A percentile compares a stretch with the other conserved stretches of the same genome.
These are phyloP conservation scores for Tricholomella constricta DNA, from an alignment of 768 basidiomycete species.

Conservation along the genomic window DNA sequence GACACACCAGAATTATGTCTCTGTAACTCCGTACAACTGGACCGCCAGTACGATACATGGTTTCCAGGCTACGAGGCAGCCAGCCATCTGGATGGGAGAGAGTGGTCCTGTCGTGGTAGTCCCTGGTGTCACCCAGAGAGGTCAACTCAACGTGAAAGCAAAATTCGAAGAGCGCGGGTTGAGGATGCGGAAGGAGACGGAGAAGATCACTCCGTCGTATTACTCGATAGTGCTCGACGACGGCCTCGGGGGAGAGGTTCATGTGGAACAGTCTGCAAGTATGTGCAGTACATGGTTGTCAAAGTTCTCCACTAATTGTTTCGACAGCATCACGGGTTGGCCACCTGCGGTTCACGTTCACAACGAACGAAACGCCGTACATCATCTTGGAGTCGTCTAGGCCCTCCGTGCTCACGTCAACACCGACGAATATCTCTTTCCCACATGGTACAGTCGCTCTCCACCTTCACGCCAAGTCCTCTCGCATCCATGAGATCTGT, in stretches of 20 bases:
- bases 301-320: slow-evolving; percentile 1
- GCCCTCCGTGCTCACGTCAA: slow-evolving; percentile 59
- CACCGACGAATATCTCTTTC: slow-evolving; percentile 47
- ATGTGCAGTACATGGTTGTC: slow-evolving; percentile 24
- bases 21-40: slow-evolving; percentile 69
- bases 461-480: slow-evolving; percentile 20
- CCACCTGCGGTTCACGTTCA: slow-evolving; percentile 72
- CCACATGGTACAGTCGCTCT: slow-evolving; percentile 56
- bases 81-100: slow-evolving; percentile 90
- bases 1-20: slow-evolving; percentile 76
- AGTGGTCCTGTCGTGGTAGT: slow-evolving; percentile 63
- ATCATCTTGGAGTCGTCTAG: slow-evolving; percentile 70
- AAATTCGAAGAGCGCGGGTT: slow-evolving; percentile 64
- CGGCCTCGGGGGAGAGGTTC: slow-evolving; percentile 49
- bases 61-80: slow-evolving; percentile 80
- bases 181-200: slow-evolving; percentile 49
- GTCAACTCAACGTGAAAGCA: slow-evolving; percentile 40
- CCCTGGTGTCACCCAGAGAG: slow-evolving; percentile 46
- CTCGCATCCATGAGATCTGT: slow-evolving; percentile 48
- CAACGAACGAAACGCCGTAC: slow-evolving; percentile 43
- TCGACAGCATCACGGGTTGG: slow-evolving; percentile 72
- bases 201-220: slow-evolving; percentile 53
- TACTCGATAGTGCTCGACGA: slow-evolving; percentile 62
- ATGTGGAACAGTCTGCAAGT: slow-evolving; percentile 67
- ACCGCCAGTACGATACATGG: slow-evolving; percentile 63